Percentiles rank a stretch among this genome's conserved stretches.
Evolutionary conservation across 2,329 filamentous ascomycete genomes (phyloP).

Genomic region (Penicillium olsonii): DNA sequence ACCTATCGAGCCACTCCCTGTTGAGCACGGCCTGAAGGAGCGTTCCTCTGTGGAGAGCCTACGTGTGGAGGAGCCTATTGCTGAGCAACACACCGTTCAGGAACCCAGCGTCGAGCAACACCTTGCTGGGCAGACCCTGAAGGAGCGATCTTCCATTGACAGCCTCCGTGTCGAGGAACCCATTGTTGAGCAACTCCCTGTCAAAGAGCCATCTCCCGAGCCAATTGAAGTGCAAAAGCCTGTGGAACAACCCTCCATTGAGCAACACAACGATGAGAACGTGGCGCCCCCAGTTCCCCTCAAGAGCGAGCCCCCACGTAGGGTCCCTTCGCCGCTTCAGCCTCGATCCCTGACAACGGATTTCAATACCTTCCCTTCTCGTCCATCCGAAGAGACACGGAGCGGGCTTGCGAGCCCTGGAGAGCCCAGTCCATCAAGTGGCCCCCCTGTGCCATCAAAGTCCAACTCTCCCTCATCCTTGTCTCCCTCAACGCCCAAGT

Average conservation of each 20-base stretch:
- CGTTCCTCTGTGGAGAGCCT: background rate
- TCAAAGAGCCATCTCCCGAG: background rate
- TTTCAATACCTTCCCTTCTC: constrained; percentile 4
- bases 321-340: background rate
- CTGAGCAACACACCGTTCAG: background rate
- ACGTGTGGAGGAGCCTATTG: background rate
- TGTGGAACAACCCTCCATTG: background rate
- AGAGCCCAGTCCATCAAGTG: constrained; percentile 20
- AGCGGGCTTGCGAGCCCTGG: constrained; percentile 19
- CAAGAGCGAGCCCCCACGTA: constrained; percentile 19
- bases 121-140: background rate
- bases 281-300: constrained; percentile 16
- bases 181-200: background rate
- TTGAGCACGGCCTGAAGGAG: background rate
- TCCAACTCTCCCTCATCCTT: constrained; percentile 15
- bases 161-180: background rate
- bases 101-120: background rate
- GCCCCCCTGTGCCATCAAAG: constrained; percentile 29
- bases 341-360: constrained; percentile 4
- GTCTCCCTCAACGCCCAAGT: constrained; percentile 37
- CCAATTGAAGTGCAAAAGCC: background rate
- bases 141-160: background rate
- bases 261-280: constrained; percentile 8
- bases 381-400: constrained; percentile 11
- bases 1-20: background rate